phyloP scores from a whole-genome alignment of 2,329 filamentous ascomycete species.

The Aspergillus amoenus region DNA sequence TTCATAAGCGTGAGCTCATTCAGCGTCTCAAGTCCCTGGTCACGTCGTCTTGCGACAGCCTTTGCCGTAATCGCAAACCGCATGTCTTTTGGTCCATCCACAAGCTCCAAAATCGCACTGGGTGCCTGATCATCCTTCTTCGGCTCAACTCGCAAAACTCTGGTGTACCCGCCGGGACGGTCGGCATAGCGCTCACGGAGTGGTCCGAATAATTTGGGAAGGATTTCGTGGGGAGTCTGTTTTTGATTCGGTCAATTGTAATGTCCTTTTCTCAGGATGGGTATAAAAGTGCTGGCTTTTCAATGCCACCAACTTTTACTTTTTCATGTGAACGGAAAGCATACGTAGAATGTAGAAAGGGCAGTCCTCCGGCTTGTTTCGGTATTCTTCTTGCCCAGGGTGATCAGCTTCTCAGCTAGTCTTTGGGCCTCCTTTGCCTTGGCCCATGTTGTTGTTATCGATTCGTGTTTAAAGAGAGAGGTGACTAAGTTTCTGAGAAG shows the following conservation, averaged over 20 bases:
- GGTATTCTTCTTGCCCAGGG: constrained; percentile 88
- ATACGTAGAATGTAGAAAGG: constrained; percentile 81
- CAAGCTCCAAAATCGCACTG: constrained; percentile 88
- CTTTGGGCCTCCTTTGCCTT: constrained; percentile 97
- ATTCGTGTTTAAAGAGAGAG: constrained; percentile 88
- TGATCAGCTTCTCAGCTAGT: constrained; percentile 91
- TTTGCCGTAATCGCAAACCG: constrained; percentile 92
- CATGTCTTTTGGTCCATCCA: constrained; percentile 91
- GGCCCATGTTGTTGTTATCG: constrained; percentile 90
- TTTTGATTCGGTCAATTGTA: neutral
- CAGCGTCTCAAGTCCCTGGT: constrained; percentile 55
- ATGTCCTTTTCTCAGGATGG: neutral
- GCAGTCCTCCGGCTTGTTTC: constrained; percentile 74
- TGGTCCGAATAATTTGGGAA: constrained; percentile 86
- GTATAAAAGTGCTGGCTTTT: neutral
- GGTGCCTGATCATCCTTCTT: constrained; percentile 83
- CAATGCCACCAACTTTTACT: neutral
- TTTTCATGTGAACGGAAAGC: constrained; percentile 31
- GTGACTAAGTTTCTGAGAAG: constrained; percentile 95
- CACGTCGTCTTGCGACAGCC: constrained; percentile 65
- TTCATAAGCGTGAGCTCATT: constrained; percentile 75
- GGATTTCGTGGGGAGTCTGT: constrained; percentile 42
- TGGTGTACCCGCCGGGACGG: constrained; percentile 89
- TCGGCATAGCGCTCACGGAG: constrained; percentile 75
- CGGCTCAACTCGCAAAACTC: constrained; percentile 88